A percentile compares a stretch with the other conserved stretches of the same genome.
These are phyloP conservation scores for Saccharomycopsis vini DNA, from an alignment of 805 yeast genomes.

Conservation along the genomic window DNA sequence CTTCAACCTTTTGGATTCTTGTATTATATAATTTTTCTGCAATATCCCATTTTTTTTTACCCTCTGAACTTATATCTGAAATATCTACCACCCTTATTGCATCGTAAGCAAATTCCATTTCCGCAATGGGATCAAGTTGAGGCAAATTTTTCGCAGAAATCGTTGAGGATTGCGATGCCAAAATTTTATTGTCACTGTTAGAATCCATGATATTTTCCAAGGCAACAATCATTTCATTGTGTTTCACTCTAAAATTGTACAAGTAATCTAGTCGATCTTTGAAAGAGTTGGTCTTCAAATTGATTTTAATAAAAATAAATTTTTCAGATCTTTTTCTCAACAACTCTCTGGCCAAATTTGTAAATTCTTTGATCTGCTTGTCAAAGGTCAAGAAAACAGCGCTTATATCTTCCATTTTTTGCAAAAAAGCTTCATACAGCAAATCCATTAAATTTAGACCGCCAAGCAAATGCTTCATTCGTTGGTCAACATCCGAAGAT, in stretches of 20 bases:
- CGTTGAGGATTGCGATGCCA: neutral
- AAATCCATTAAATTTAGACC: slow-evolving; percentile 36
- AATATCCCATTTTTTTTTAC: slow-evolving; percentile 32
- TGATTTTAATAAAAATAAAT: slow-evolving; percentile 54
- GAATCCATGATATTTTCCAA: slow-evolving; percentile 22
- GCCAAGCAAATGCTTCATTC: slow-evolving; percentile 30
- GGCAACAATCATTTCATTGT: slow-evolving; percentile 39
- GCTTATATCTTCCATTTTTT: slow-evolving; percentile 24
- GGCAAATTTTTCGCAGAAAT: slow-evolving; percentile 18
- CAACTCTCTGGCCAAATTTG: slow-evolving; percentile 61
- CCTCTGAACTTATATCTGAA: slow-evolving; percentile 30
- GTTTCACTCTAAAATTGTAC: slow-evolving; percentile 40
- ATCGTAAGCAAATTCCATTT: slow-evolving; percentile 34
- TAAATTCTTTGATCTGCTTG: slow-evolving; percentile 50
- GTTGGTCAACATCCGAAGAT: slow-evolving; percentile 44
- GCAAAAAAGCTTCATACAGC: slow-evolving; percentile 32
- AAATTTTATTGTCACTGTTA: neutral
- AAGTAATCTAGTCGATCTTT: slow-evolving; percentile 38
- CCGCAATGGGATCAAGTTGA: slow-evolving; percentile 24
- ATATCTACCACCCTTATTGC: slow-evolving; percentile 31
- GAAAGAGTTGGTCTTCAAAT: slow-evolving; percentile 33
- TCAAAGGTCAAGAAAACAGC: slow-evolving; percentile 46
- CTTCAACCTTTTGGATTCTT: slow-evolving; percentile 38
- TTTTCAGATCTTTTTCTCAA: slow-evolving; percentile 66
- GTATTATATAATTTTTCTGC: slow-evolving; percentile 36